Evolutionary conservation across 2,329 filamentous ascomycete species (phyloP), one percentile per base, ranked within the genome.

Genomic region (Penicillium sp.): DNA sequence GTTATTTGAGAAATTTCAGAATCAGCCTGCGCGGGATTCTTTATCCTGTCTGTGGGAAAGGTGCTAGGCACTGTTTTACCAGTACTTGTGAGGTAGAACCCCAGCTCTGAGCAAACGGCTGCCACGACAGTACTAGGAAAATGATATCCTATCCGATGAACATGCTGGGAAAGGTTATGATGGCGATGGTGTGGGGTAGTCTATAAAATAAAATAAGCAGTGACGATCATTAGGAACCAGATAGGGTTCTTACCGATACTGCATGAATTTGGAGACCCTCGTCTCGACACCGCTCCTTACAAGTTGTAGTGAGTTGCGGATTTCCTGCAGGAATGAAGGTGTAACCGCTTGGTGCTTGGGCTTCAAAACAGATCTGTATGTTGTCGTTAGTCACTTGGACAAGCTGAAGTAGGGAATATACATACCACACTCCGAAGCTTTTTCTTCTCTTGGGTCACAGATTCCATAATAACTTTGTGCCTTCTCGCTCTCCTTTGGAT

Each of bases 61-160:
- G 75, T 70, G 37, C 46, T 48, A 15, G 74, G 73, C 46, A 77
- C 76, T 60, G 75, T 77, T 73, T 69, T 85, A 69, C 75, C 82
- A 67, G 69, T 77, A 70, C 73, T 70, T 27, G 75, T 78, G 31
- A 81, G 71, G 61, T 77, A 75, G 27, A 81, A 66, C 21, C 78
- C 77, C 47, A 79, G 68, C 42, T 79, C 75, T 62, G 73, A 76
- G 66, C 84, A 86, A 37, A 83, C 83, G 57, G 81, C 75, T 43
- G 81, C 80, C 40, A 88, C 82, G 57, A 87, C 79, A n/a, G 80
- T 75, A 57, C 81, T 81, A 7, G 84, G 83, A 60, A 88, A 87
- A 67, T 87, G 85, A 68, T 85, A 84, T 17, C 86, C 86, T 60
- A 87, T 81, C 41, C 85, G 80, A 63, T 85, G 81, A 49, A 86